Conservation (phyloP, 805 yeast genomes). For the Metschnikowia lachancei region DNA sequence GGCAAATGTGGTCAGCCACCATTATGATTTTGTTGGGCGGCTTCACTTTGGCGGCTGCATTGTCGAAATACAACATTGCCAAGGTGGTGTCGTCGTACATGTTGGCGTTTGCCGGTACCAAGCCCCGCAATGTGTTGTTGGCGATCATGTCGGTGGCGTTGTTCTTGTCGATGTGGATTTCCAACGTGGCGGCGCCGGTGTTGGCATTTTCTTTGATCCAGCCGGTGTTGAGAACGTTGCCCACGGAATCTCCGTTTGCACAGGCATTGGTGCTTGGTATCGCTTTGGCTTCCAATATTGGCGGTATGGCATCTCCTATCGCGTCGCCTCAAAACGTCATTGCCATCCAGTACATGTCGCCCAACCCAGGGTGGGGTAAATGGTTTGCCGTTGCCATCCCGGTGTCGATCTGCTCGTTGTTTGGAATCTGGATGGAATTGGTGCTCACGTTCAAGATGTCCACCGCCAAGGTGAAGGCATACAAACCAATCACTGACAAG, state of each 20-base stretch:
- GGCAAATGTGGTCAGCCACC: conserved; percentile 94
- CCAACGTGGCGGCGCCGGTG: conserved; percentile 97
- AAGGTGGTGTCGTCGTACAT: conserved; percentile 80
- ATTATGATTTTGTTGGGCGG: conserved; percentile 90
- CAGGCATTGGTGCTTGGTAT: conserved; percentile 86
- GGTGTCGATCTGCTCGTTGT: conserved; percentile 58
- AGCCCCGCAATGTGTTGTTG: conserved; percentile 72
- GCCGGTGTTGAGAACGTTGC: conserved; percentile 81
- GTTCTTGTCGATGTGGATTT: conserved; percentile 90
- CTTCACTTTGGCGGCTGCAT: conserved; percentile 89
- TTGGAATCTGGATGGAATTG: conserved; percentile 72
- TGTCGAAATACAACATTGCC: conserved; percentile 88
- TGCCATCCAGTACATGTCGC: conserved; percentile 81
- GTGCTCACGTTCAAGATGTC: conserved; percentile 60
- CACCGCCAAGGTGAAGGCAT: conserved; percentile 55
- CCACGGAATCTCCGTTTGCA: conserved; percentile 72
- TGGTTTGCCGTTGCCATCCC: conserved; percentile 93
- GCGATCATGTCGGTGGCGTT: conserved; percentile 85
- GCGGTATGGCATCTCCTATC: conserved; percentile 97
- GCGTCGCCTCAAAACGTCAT: conserved; percentile 95
- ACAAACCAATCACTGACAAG: conserved; percentile 58
- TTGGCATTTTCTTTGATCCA: conserved; percentile 87
- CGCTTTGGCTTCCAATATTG: conserved; percentile 88
- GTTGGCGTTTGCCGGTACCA: conserved; percentile 78
- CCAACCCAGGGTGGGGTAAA: conserved; percentile 79